A percentile compares a stretch with the other conserved stretches of the same genome.
phyloP scores from a whole-genome alignment of 108 stramenopile species.

The Stephanodiscus triporus region DNA sequence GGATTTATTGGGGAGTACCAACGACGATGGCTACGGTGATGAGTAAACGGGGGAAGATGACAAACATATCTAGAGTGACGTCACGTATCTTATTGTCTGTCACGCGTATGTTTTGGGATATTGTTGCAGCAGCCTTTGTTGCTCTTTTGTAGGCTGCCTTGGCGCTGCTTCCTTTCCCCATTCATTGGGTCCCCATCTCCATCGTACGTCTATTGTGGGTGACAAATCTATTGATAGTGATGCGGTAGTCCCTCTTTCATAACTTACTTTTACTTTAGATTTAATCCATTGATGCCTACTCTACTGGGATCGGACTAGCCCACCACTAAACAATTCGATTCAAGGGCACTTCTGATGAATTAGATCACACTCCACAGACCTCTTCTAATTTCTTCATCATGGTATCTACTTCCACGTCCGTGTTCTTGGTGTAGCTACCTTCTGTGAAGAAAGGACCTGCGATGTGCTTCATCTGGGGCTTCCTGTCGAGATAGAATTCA shows the following conservation, averaged over 20 bases:
- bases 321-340: no score
- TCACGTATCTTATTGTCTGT: not conserved
- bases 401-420: slow-evolving; percentile 65
- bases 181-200: not conserved
- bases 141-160: no score
- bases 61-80: not conserved
- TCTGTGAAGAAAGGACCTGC: slow-evolving; percentile 83
- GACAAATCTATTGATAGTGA: not conserved
- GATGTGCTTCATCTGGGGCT: slow-evolving; percentile 80
- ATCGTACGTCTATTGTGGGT: no score
- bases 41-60: slow-evolving; percentile 1
- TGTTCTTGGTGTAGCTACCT: slow-evolving; percentile 86
- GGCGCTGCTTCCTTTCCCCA: no score
- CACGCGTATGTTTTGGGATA: not conserved
- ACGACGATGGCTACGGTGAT: slow-evolving; percentile 36
- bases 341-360: not conserved
- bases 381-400: slow-evolving; percentile 78
- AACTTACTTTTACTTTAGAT: slow-evolving; percentile 11
- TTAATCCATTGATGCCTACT: no score
- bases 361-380: slow-evolving; percentile 36
- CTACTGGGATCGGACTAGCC: no score
- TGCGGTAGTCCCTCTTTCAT: slow-evolving; percentile 12
- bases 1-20: slow-evolving; percentile 44
- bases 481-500: slow-evolving; percentile 89
- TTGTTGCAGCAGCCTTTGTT: no score